Percentiles rank a stretch among this genome's conserved stretches.
Evolutionary conservation across 169 alveolate genomes (phyloP).

Genomic region (Plasmodium relictum): DNA sequence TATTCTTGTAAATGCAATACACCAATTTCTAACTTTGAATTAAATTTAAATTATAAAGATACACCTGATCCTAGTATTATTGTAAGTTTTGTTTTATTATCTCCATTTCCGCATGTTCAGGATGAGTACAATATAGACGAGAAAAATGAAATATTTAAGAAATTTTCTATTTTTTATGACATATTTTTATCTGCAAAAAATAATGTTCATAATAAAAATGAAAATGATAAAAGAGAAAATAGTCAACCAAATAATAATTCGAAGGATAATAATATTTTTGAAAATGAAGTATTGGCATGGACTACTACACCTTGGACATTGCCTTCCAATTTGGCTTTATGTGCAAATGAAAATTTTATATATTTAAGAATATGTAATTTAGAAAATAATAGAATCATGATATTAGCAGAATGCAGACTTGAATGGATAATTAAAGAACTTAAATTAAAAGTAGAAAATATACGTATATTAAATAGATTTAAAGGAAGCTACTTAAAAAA

Average conservation of each 20-base stretch:
- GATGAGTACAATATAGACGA: conserved; percentile 13
- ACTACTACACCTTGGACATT: conserved; percentile 99
- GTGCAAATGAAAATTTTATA: conserved; percentile 94
- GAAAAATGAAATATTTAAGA: background rate
- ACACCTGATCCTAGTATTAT: conserved; percentile 97
- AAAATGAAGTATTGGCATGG: conserved; percentile 94
- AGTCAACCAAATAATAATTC: background rate
- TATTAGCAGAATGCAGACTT: conserved; percentile 92
- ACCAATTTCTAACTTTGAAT: conserved; percentile 98
- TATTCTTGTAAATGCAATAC: conserved; percentile 97
- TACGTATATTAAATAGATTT: conserved; percentile 85
- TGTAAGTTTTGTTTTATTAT: conserved; percentile 92
- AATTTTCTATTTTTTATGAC: background rate
- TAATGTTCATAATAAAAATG: background rate
- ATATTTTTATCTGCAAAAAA: background rate
- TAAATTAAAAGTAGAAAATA: conserved; percentile 76
- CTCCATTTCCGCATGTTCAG: conserved; percentile 1
- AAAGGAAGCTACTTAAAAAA: conserved; percentile 92
- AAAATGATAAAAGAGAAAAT: background rate
- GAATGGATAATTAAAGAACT: conserved; percentile 86
- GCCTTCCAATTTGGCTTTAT: conserved; percentile 97
- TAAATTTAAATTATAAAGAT: conserved; percentile 96
- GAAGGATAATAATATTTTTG: background rate
- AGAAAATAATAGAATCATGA: conserved; percentile 84
- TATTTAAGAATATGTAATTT: conserved; percentile 91